Evolutionary conservation across 225 moss, liverwort and hornwort genomes (phyloP).

Genomic region (Neckera pumila): DNA sequence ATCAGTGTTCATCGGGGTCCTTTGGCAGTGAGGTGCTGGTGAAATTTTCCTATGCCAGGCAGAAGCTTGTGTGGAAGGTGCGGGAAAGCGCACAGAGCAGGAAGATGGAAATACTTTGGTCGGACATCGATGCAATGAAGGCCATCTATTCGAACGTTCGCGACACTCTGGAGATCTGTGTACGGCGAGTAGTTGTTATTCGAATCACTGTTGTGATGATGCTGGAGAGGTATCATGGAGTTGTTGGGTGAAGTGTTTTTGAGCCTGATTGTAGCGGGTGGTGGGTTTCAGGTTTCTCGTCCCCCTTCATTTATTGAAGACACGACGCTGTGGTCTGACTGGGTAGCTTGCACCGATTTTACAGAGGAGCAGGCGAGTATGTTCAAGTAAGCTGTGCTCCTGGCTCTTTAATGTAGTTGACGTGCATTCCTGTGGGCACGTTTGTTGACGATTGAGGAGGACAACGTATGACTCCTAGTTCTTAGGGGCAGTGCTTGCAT

Average conservation of each 20-base stretch:
- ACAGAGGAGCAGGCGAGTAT: not conserved
- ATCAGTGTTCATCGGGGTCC: too few relatives aligned
- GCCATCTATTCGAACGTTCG: not conserved
- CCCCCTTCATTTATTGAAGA: not conserved
- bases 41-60: too few relatives aligned
- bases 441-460: not conserved
- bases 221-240: not conserved
- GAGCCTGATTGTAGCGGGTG: not conserved
- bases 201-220: not conserved
- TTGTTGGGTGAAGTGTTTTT: not conserved
- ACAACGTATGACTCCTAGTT: too few relatives aligned
- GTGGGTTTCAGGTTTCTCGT: not conserved
- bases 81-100: not conserved
- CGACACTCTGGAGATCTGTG: not conserved
- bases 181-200: not conserved
- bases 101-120: not conserved
- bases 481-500: not conserved
- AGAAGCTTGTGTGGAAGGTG: too few relatives aligned
- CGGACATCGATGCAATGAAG: not conserved
- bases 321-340: accelerated
- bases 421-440: not conserved
- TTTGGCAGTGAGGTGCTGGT: too few relatives aligned
- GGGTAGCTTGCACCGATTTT: not conserved
- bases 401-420: not conserved
- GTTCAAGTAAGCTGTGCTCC: not conserved